Conservation (phyloP, 1,284 basidiomycete species). For the Tilletia indica region DNA sequence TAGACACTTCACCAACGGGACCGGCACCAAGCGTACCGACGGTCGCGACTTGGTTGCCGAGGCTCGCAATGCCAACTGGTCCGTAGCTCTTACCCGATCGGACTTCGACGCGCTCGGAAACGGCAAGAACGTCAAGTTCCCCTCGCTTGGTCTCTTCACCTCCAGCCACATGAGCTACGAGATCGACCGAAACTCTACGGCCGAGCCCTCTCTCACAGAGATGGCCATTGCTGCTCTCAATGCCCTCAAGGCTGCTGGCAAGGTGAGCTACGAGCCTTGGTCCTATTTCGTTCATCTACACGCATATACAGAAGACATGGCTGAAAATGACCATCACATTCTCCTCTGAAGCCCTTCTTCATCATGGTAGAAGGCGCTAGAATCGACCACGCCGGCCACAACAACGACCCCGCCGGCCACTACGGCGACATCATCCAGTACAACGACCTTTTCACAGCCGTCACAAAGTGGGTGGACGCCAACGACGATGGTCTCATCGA, state of each 20-base stretch:
- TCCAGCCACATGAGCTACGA: conserved; percentile 54
- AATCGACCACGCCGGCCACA: conserved; percentile 54
- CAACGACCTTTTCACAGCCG: conserved; percentile 40
- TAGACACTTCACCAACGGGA: conserved; percentile 51
- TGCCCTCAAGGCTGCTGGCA: conserved; percentile 39
- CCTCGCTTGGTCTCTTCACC: conserved; percentile 43
- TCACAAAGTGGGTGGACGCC: conserved; percentile 39
- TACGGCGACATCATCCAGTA: conserved; percentile 47
- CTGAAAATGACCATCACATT: too few species aligned
- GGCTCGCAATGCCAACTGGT: conserved; percentile 44
- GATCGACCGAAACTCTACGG: conserved; percentile 48
- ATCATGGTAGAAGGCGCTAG: conserved; percentile 52
- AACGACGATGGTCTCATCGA: conserved; percentile 31
- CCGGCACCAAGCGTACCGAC: conserved; percentile 45
- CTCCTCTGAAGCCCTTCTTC: conserved; percentile 40
- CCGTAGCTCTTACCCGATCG: conserved; percentile 36
- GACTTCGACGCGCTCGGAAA: conserved; percentile 46
- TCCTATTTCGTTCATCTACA: too few species aligned
- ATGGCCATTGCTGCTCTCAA: conserved; percentile 54
- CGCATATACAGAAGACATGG: too few species aligned
- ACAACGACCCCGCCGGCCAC: conserved; percentile 53
- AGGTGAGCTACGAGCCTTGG: conserved; percentile 18
- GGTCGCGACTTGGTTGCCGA: conserved; percentile 44
- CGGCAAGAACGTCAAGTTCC: conserved; percentile 30
- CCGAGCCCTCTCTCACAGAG: conserved; percentile 50